Conservation (phyloP, 257 asterid species). For the Agastache rugosa region DNA sequence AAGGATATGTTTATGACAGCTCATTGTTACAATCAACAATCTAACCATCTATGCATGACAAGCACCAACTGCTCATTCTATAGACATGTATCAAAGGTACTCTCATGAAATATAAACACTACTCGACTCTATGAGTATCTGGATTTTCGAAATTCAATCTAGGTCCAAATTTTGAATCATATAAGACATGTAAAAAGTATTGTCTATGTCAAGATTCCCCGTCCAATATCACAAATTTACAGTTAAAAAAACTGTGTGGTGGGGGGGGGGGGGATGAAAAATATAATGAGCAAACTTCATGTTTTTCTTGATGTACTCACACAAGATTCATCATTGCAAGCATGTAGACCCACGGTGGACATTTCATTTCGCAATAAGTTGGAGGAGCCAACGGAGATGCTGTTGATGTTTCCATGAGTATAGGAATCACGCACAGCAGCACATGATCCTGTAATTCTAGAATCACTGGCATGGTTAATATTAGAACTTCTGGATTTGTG, state of each 20-base stretch:
- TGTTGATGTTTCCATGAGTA: constrained; percentile 44
- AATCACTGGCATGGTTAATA: constrained; percentile 40
- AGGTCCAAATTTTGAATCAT: constrained; percentile 15
- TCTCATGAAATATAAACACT: neutral
- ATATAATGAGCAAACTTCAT: neutral
- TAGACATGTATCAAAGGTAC: neutral
- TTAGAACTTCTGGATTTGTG: constrained; percentile 54
- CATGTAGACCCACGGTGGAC: constrained; percentile 42
- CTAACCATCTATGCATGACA: constrained; percentile 25
- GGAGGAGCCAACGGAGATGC: constrained; percentile 43
- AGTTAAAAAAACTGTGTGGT: neutral
- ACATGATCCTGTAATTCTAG: constrained; percentile 47
- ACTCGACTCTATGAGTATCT: neutral
- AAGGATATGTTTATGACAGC: constrained; percentile 11
- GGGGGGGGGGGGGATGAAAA: neutral
- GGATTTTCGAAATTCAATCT: constrained; percentile 7
- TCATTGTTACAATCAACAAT: constrained; percentile 3
- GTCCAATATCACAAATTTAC: too few relatives aligned
- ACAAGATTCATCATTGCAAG: constrained; percentile 52
- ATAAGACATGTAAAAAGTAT: constrained; percentile 3
- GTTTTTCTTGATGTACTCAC: constrained; percentile 52
- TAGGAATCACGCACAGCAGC: constrained; percentile 45
- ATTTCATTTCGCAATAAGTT: constrained; percentile 40
- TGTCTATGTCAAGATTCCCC: too few relatives aligned
- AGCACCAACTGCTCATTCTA: neutral